These are phyloP conservation scores for Colletotrichum abscissum DNA, from an alignment of 2,329 filamentous ascomycete genomes.

Conservation along the genomic window DNA sequence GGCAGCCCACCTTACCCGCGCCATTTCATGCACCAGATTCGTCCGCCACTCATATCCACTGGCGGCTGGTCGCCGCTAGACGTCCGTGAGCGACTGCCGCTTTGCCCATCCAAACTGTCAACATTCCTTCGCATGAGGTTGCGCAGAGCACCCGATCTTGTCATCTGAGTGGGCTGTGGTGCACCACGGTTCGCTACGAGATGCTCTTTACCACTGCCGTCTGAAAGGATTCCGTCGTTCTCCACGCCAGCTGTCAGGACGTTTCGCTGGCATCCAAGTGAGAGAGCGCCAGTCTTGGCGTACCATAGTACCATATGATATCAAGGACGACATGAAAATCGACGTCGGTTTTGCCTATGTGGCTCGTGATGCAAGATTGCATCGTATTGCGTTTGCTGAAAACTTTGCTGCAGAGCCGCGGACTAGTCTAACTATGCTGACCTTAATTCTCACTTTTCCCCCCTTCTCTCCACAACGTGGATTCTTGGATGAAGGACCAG, in stretches of 20 bases:
- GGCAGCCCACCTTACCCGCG: neutral
- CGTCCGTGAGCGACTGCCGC: neutral
- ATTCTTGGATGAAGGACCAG: neutral
- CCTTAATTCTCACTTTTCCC: neutral
- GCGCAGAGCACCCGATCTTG: slow-evolving; percentile 11
- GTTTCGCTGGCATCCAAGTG: neutral
- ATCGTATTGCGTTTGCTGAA: neutral
- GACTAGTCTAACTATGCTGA: neutral
- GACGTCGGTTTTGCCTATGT: slow-evolving; percentile 17
- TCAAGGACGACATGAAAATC: neutral
- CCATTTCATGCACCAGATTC: neutral
- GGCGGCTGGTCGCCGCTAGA: neutral
- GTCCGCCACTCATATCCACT: neutral
- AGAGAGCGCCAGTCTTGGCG: neutral
- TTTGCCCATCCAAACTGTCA: slow-evolving; percentile 21
- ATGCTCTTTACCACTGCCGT: slow-evolving; percentile 19
- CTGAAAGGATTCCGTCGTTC: slow-evolving; percentile 19
- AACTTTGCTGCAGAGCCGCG: slow-evolving; percentile 15
- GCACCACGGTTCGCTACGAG: slow-evolving; percentile 22
- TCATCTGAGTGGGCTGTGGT: slow-evolving; percentile 26
- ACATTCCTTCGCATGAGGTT: slow-evolving; percentile 13
- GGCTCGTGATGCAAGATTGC: neutral
- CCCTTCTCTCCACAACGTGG: neutral
- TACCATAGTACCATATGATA: neutral
- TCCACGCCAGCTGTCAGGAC: slow-evolving; percentile 21